A percentile compares a stretch with the other conserved stretches of the same genome.
Conservation (phyloP, 192 early-diverging fungal genomes). For the Lobosporangium transversale region DNA sequence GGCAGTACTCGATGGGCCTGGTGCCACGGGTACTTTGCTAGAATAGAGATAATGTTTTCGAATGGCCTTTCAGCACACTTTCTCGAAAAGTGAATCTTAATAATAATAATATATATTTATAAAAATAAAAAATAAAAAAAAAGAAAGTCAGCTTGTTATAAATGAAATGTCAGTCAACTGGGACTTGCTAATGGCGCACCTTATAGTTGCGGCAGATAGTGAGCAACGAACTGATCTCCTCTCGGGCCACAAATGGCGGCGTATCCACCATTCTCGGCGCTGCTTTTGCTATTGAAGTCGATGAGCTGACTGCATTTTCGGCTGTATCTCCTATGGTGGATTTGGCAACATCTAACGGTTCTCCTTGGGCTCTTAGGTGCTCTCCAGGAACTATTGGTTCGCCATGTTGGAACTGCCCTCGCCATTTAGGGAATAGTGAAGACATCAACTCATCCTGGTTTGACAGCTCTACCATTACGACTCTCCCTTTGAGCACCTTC, state of each 20-base stretch:
- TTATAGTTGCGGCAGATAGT: slow-evolving; percentile 79
- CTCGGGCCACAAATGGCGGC: slow-evolving; percentile 64
- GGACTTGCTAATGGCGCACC: slow-evolving; percentile 41
- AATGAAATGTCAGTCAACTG: neutral
- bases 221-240: slow-evolving; percentile 79
- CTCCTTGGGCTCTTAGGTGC: neutral
- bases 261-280: slow-evolving; percentile 3
- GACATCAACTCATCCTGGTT: slow-evolving; percentile 67
- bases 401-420: slow-evolving; percentile 58
- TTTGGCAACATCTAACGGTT: neutral
- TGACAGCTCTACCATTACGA: slow-evolving; percentile 60
- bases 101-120: too few relatives aligned
- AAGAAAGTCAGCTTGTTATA: neutral
- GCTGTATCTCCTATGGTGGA: neutral
- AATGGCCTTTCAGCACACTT: slow-evolving; percentile 81
- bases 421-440: slow-evolving; percentile 68
- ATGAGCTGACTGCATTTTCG: neutral
- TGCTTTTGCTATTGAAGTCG: neutral
- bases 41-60: slow-evolving; percentile 77
- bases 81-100: slow-evolving; percentile 75
- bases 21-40: slow-evolving; percentile 82
- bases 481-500: slow-evolving; percentile 69
- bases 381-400: slow-evolving; percentile 53
- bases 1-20: slow-evolving; percentile 65
- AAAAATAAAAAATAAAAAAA: neutral